Evolutionary conservation across 139 green algal genomes (phyloP), one percentile per base, ranked within the genome.

Genomic region (Volvox reticuliferus): DNA sequence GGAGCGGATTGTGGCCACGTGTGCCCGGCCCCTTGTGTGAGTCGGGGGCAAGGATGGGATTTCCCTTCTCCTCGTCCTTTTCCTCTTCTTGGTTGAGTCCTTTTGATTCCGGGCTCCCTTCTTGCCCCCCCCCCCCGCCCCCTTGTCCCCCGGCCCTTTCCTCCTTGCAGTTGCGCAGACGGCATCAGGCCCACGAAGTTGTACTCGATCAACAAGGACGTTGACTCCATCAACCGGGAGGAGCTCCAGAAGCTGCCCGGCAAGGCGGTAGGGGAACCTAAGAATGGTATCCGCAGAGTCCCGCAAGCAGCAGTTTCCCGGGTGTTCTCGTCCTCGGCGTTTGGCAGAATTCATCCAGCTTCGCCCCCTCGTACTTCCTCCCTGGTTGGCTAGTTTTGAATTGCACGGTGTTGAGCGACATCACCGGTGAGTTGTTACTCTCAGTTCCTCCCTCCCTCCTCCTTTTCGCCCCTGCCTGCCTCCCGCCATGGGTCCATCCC

Each of bases 121-220:
- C 79, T 0, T 20, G n/a, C 55, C 61, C 12, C 17, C 6, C 14
- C 18, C 32, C 32, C 32, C 82, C 30, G 0, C n/a, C 91, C 93
- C 50, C 87, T 96, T 79, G 69, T 89, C 32, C 77, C 88, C 16
- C 32, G 32, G 1, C 30, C 22, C 55, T 30, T 28, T 16, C 32
- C 63, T 61, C 63, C 22, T 32, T 35, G 3, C 83, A 89, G 83
- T 65, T 81, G 36, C 83, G 86, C 76, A 1, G 75, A 93, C 28
- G 95, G 95, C 71, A 94, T 97, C 80, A 94, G 94, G 91, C 92
- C 95, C 87, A 97, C 95, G 0, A 87, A 93, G 62, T 93, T 97
- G 3, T 97, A 94, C 82, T 89, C 88, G n/a, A 61, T 82, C 33
- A 97, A 97, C 83, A 90, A 91, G n/a, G 94, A 96, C 16, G 96